Conservation (phyloP, 257 asterid genomes). For the Fraxinus americana region DNA sequence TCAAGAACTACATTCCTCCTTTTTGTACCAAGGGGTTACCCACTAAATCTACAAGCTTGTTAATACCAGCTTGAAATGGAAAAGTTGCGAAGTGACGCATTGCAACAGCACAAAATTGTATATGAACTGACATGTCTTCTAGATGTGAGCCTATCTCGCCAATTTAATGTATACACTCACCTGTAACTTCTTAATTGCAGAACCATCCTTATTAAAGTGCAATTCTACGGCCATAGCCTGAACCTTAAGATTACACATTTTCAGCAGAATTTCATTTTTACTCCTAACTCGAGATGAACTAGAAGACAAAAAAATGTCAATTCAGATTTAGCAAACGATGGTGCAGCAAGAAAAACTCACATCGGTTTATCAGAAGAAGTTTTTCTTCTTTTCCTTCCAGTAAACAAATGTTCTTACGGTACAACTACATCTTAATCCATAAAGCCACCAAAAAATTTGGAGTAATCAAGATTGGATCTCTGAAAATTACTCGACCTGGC, state of each 20-base stretch:
- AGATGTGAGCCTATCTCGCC: no score
- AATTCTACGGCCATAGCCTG: slow-evolving; percentile 40
- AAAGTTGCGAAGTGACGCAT: no score
- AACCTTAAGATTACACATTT: slow-evolving; percentile 22
- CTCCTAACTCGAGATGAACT: slow-evolving; percentile 21
- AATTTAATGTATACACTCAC: no score
- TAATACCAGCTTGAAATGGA: no score
- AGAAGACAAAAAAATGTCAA: no score
- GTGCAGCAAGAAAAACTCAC: slow-evolving; percentile 27
- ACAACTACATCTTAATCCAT: slow-evolving; percentile 47
- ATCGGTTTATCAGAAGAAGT: slow-evolving; percentile 24
- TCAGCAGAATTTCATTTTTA: slow-evolving; percentile 26
- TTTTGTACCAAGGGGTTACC: no score
- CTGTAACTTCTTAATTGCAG: slow-evolving; percentile 34
- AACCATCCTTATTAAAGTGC: slow-evolving; percentile 41
- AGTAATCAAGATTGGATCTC: slow-evolving; percentile 62
- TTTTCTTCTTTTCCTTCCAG: slow-evolving; percentile 31
- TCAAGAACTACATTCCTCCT: no score
- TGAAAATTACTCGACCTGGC: slow-evolving; percentile 38
- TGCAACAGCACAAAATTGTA: no score
- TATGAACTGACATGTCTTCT: no score
- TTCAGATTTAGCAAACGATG: no score
- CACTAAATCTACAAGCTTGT: no score
- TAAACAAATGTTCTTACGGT: slow-evolving; percentile 58
- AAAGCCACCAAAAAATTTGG: slow-evolving; percentile 68